These are phyloP conservation scores for Giardia muris DNA, from an alignment of 208 protist genomes.

Conservation along the genomic window DNA sequence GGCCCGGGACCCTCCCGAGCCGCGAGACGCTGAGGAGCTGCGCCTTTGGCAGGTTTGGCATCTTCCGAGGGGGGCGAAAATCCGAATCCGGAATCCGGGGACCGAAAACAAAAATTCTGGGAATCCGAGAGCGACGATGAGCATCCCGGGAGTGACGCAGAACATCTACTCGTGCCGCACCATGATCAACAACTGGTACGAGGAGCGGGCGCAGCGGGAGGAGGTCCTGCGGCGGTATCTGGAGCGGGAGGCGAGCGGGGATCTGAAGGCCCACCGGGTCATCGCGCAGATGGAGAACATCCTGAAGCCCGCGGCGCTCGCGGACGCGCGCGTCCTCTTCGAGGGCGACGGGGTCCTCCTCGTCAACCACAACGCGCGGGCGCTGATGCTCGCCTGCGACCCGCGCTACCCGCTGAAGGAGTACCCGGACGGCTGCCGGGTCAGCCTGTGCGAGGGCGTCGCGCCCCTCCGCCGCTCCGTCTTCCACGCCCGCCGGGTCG, in stretches of 20 bases:
- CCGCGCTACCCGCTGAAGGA: neutral
- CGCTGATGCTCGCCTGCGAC: neutral
- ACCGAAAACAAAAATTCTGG: no score
- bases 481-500: neutral
- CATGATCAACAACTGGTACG: constrained; percentile 2
- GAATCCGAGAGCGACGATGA: no score
- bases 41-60: no score
- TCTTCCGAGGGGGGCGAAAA: no score
- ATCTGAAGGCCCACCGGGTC: neutral
- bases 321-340: neutral
- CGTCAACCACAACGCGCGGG: neutral
- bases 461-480: neutral
- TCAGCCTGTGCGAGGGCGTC: neutral
- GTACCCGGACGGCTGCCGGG: neutral
- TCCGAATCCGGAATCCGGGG: no score
- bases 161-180: neutral
- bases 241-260: neutral
- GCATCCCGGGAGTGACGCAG: neutral
- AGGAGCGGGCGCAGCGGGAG: neutral
- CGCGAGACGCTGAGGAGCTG: no score
- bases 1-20: no score
- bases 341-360: neutral
- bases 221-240: neutral
- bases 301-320: neutral
- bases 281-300: neutral